A percentile compares a stretch with the other conserved stretches of the same genome.
Evolutionary conservation across 805 yeast genomes (phyloP).

Genomic region (Komagataella phaffii): DNA sequence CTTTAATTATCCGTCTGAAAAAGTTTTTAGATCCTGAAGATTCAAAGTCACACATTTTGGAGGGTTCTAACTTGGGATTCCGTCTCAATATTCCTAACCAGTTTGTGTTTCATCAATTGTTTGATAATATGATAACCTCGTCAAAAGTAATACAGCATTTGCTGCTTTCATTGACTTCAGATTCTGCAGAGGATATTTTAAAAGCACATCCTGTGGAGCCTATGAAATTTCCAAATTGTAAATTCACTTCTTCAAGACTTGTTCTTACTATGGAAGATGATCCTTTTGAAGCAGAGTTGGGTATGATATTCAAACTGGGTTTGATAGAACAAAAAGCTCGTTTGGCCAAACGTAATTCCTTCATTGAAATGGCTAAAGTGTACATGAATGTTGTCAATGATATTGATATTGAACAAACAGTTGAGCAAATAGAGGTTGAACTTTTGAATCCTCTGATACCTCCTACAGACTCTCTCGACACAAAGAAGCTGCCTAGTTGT

Average conservation of each 20-base stretch:
- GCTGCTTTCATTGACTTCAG: slow-evolving; percentile 29
- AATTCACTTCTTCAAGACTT: slow-evolving; percentile 25
- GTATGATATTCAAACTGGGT: slow-evolving; percentile 44
- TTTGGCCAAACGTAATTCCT: slow-evolving; percentile 20
- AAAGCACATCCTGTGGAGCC: slow-evolving; percentile 22
- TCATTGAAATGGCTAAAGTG: slow-evolving; percentile 3
- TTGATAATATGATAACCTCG: slow-evolving; percentile 63
- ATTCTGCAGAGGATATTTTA: slow-evolving; percentile 22
- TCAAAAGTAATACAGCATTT: slow-evolving; percentile 57
- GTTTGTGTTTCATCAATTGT: slow-evolving; percentile 62
- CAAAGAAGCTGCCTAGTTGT: background rate
- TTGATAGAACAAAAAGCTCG: slow-evolving; percentile 41
- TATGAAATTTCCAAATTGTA: slow-evolving; percentile 26
- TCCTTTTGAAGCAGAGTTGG: slow-evolving; percentile 50
- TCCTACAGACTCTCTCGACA: background rate
- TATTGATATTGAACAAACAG: slow-evolving; percentile 1
- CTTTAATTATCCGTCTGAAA: slow-evolving; percentile 1
- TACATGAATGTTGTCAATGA: background rate
- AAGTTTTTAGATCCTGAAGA: slow-evolving; percentile 1
- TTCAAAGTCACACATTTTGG: background rate
- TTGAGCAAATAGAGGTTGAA: background rate
- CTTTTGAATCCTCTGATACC: background rate
- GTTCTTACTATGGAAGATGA: slow-evolving; percentile 46
- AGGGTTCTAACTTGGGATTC: slow-evolving; percentile 18
- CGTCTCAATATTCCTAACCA: slow-evolving; percentile 57